phyloP scores from a whole-genome alignment of 2,329 filamentous ascomycete genomes.

The Didymella pomorum region DNA sequence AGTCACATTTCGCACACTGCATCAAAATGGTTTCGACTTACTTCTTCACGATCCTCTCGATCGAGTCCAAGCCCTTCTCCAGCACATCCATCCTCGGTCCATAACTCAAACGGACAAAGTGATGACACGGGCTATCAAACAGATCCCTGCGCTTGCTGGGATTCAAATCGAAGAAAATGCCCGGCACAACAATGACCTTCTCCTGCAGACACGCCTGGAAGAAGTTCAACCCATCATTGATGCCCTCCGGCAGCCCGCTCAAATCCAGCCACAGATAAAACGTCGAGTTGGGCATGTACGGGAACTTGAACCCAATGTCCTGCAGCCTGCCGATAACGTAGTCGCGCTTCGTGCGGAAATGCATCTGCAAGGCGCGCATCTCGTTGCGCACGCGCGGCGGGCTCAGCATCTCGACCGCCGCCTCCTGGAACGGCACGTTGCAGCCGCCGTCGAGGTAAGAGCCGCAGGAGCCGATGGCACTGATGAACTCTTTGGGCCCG shows the following conservation, averaged over 20 bases:
- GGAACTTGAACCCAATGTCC: slow-evolving; percentile 85
- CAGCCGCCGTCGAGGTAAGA: slow-evolving; percentile 94
- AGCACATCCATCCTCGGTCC: slow-evolving; percentile 53
- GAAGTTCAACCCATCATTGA: slow-evolving; percentile 94
- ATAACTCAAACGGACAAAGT: slow-evolving; percentile 53
- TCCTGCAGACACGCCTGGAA: slow-evolving; percentile 92
- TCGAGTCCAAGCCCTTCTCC: slow-evolving; percentile 51
- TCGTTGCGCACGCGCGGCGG: slow-evolving; percentile 80
- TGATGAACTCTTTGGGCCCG: slow-evolving; percentile 95
- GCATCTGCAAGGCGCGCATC: slow-evolving; percentile 86
- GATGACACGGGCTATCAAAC: slow-evolving; percentile 92
- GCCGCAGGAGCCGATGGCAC: slow-evolving; percentile 89
- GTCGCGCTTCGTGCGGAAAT: slow-evolving; percentile 94
- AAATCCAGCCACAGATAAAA: slow-evolving; percentile 88
- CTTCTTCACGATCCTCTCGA: slow-evolving; percentile 52
- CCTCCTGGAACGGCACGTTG: slow-evolving; percentile 95
- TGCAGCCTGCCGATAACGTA: slow-evolving; percentile 82
- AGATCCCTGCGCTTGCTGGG: slow-evolving; percentile 86
- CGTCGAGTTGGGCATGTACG: slow-evolving; percentile 83
- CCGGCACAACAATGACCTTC: slow-evolving; percentile 95
- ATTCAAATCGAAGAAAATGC: slow-evolving; percentile 98
- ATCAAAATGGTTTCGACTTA: slow-evolving; percentile 30
- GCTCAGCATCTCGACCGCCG: slow-evolving; percentile 91
- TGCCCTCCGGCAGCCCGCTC: slow-evolving; percentile 73
- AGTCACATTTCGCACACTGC: not conserved